phyloP scores from a whole-genome alignment of 208 protist species.

The Acanthamoeba quina region DNA sequence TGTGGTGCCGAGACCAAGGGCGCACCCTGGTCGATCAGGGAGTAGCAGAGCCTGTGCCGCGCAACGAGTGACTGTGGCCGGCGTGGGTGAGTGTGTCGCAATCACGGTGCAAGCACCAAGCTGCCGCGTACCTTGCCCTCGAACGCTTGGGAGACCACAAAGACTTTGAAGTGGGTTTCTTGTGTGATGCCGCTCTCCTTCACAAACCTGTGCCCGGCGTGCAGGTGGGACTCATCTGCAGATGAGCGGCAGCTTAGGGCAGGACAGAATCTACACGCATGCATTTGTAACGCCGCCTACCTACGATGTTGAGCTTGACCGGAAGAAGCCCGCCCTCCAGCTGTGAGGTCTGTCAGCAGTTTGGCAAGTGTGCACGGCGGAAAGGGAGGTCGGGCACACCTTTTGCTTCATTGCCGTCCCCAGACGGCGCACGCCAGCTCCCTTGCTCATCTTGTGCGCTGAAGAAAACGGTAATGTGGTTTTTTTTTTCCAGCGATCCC shows the following conservation, averaged over 20 bases:
- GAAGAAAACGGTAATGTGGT: no score
- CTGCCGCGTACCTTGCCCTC: neutral
- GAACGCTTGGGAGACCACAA: constrained; percentile 2
- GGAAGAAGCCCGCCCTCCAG: neutral
- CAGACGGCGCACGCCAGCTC: neutral
- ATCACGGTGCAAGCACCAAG: neutral
- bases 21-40: constrained; percentile 17
- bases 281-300: neutral
- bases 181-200: neutral
- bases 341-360: neutral
- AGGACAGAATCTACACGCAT: neutral
- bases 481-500: no score
- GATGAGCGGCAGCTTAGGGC: neutral
- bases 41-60: constrained; percentile 42
- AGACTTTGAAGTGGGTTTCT: constrained; percentile 3
- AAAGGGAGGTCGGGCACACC: neutral
- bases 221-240: constrained; percentile 35
- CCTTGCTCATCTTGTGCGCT: constrained; percentile 25
- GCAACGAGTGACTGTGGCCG: neutral
- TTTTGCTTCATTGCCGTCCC: constrained; percentile 36
- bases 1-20: neutral
- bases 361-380: neutral
- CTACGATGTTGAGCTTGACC: neutral
- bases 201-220: constrained; percentile 28
- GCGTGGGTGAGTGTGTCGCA: neutral